A percentile compares a stretch with the other conserved stretches of the same genome.
Conservation (phyloP, 1,284 basidiomycete species). For the Peniophora sp. region DNA sequence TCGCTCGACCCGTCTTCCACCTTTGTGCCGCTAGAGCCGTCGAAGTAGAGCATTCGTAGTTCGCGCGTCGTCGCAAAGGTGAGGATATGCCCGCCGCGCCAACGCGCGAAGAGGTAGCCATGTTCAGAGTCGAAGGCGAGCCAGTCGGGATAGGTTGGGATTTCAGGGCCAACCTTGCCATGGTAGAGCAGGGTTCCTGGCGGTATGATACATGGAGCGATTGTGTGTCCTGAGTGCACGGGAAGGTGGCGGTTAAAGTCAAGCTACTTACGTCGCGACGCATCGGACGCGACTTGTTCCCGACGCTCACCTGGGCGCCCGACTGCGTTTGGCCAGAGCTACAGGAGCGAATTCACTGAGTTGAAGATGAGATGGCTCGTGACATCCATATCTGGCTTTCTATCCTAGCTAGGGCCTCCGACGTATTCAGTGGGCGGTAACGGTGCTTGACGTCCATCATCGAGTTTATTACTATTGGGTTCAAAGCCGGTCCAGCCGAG, state of each 20-base stretch:
- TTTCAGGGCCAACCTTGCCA: slow-evolving; percentile 1
- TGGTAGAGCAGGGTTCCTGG: slow-evolving; percentile 10
- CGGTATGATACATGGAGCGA: slow-evolving; percentile 3
- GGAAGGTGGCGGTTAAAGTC: no score
- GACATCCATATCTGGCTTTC: no score
- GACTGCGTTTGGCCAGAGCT: slow-evolving; percentile 2
- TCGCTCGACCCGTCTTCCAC: slow-evolving; percentile 7
- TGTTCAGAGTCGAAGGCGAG: slow-evolving; percentile 11
- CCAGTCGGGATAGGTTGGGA: slow-evolving; percentile 9
- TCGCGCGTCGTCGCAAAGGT: slow-evolving; percentile 8
- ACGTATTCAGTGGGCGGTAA: no score
- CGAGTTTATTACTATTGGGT: no score
- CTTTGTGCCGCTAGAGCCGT: slow-evolving; percentile 11
- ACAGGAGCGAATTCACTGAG: slow-evolving; percentile 2
- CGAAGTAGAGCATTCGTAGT: slow-evolving; percentile 14
- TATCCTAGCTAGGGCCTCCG: no score
- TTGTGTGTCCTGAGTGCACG: slow-evolving; percentile 6
- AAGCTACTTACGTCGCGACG: no score
- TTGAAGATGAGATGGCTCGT: slow-evolving; percentile 5
- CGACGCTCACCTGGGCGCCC: neutral
- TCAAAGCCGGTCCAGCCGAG: no score
- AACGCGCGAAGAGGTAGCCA: slow-evolving; percentile 2
- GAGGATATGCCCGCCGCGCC: slow-evolving; percentile 6
- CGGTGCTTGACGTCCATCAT: no score
- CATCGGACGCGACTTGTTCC: no score